phyloP scores from a whole-genome alignment of 2,329 filamentous ascomycete species.

The Penicillium sp. region DNA sequence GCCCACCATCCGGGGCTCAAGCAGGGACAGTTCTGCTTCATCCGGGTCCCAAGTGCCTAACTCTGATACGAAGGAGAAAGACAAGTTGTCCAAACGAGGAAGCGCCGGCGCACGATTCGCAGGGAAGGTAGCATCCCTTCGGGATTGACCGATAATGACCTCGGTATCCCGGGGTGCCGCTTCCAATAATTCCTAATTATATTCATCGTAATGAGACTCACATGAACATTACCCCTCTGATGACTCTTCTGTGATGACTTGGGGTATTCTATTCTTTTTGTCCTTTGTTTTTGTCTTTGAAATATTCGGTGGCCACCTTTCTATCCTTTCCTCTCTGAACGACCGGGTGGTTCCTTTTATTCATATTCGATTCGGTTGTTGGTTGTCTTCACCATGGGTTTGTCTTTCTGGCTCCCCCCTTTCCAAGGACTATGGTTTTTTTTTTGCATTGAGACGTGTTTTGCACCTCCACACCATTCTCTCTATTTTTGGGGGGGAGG shows the following conservation, averaged over 20 bases:
- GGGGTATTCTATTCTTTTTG: conserved; percentile 1
- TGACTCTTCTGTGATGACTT: conserved; percentile 13
- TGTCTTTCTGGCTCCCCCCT: conserved; percentile 4
- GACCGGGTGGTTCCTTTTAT: neutral
- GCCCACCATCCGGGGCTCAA: conserved; percentile 51
- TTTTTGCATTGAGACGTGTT: neutral
- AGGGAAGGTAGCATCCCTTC: conserved; percentile 48
- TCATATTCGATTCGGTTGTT: neutral
- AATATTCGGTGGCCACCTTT: neutral
- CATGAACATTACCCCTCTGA: conserved; percentile 21
- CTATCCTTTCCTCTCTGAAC: neutral
- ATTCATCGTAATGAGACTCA: conserved; percentile 23
- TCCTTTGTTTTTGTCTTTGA: neutral
- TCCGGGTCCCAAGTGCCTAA: conserved; percentile 31
- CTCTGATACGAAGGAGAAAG: conserved; percentile 56
- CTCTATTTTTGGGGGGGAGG: neutral
- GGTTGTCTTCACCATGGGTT: neutral
- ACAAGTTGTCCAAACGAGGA: conserved; percentile 75
- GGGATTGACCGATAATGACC: conserved; percentile 41
- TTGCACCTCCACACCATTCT: neutral
- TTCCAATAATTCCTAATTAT: conserved; percentile 18
- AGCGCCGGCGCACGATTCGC: conserved; percentile 72
- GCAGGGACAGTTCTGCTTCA: conserved; percentile 23
- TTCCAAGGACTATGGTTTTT: neutral
- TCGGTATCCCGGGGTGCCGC: neutral